Evolutionary conservation across 208 protist species (phyloP).

Genomic region (Trypanosoma mega): DNA sequence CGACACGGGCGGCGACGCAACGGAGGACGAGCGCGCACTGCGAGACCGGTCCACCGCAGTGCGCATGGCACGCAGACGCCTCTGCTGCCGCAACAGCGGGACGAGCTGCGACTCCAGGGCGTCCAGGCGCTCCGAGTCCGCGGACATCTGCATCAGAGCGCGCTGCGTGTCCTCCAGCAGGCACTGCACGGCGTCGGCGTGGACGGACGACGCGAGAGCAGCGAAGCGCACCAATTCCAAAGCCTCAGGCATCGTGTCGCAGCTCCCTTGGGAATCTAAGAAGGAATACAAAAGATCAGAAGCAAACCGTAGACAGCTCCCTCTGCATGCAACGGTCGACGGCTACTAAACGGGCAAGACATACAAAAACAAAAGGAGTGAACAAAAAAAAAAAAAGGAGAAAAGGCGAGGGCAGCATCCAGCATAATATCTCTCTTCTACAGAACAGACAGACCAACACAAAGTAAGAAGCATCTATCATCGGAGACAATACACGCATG

Average conservation of each 20-base stretch:
- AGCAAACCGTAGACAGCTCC: neutral
- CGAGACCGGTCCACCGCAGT: conserved; percentile 38
- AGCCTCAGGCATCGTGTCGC: conserved; percentile 18
- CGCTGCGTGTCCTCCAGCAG: conserved; percentile 49
- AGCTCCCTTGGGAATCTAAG: neutral
- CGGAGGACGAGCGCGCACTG: conserved; percentile 13
- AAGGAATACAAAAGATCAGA: neutral
- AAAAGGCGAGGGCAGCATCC: too few relatives aligned
- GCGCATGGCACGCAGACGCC: conserved; percentile 38
- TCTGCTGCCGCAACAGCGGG: conserved; percentile 40
- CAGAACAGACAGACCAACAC: too few relatives aligned
- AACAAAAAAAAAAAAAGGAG: too few relatives aligned
- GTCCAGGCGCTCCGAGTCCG: conserved; percentile 49
- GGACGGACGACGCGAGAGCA: conserved; percentile 66
- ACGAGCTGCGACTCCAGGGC: conserved; percentile 46
- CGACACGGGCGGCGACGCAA: neutral
- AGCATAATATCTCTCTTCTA: too few relatives aligned
- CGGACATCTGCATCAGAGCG: conserved; percentile 46
- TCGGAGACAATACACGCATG: too few relatives aligned
- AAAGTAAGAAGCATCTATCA: too few relatives aligned
- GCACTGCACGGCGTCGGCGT: conserved; percentile 69
- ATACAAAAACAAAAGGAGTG: too few relatives aligned
- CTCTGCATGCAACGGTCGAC: too few relatives aligned
- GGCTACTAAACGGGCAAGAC: too few relatives aligned
- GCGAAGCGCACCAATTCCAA: conserved; percentile 61